Conservation (phyloP, 352 stramenopile genomes). For the Aphanomyces stellatus region DNA sequence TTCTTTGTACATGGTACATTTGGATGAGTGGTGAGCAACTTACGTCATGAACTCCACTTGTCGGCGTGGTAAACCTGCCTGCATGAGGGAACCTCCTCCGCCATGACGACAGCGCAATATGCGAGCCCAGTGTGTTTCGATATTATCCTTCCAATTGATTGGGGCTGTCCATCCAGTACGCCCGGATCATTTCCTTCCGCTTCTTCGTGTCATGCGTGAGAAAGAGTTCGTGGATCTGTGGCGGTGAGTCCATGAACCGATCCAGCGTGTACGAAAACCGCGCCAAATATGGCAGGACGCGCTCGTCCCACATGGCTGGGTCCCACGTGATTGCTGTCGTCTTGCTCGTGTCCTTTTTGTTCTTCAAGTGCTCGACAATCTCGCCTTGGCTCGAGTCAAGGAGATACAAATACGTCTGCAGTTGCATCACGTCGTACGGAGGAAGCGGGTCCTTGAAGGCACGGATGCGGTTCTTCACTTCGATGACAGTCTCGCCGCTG, state of each 20-base stretch:
- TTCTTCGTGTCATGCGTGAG: constrained; percentile 32
- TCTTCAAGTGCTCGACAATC: constrained; percentile 68
- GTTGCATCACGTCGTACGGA: constrained; percentile 69
- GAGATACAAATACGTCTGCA: constrained; percentile 83
- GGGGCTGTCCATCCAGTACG: constrained; percentile 39
- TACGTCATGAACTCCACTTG: too few species aligned
- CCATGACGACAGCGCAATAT: too few species aligned
- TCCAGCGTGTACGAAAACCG: constrained; percentile 59
- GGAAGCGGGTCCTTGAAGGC: constrained; percentile 62
- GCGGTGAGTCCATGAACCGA: constrained; percentile 57
- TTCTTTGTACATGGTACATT: too few species aligned
- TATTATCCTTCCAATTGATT: neutral
- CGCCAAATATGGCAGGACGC: constrained; percentile 58
- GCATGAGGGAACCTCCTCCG: too few species aligned
- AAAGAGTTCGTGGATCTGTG: constrained; percentile 46
- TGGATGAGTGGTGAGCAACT: too few species aligned
- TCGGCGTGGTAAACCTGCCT: too few species aligned
- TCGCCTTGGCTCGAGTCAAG: constrained; percentile 53
- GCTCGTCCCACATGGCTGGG: constrained; percentile 45
- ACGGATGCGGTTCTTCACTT: constrained; percentile 78
- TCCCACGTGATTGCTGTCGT: constrained; percentile 64
- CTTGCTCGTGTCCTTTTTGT: constrained; percentile 41
- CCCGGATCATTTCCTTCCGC: constrained; percentile 64
- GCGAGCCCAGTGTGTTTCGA: neutral
- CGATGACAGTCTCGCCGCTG: constrained; percentile 65